Conservation (phyloP, 2,329 filamentous ascomycete species). For the Botrytis sinoallii region DNA sequence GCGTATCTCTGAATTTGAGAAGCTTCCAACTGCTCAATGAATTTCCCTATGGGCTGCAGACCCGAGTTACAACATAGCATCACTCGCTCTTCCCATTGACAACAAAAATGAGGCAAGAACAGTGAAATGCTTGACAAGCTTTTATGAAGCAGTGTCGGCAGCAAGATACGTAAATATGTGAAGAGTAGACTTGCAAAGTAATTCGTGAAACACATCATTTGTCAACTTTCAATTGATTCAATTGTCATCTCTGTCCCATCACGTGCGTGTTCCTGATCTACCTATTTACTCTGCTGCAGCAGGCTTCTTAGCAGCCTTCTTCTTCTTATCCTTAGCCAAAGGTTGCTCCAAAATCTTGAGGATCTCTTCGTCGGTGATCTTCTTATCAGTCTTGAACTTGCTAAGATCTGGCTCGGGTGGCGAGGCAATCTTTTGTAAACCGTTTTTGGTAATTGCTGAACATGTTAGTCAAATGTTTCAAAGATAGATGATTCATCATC, state of each 20-base stretch:
- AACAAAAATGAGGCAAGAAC: conserved; percentile 9
- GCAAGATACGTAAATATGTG: conserved; percentile 22
- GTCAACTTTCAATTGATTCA: not conserved
- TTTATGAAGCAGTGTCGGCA: conserved; percentile 23
- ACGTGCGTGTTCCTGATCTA: conserved; percentile 40
- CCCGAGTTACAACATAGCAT: conserved; percentile 8
- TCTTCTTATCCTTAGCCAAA: conserved; percentile 67
- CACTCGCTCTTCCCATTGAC: not conserved
- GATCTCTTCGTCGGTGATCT: conserved; percentile 94
- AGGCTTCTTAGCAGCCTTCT: conserved; percentile 48
- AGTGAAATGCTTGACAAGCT: conserved; percentile 14
- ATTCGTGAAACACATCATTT: conserved; percentile 1
- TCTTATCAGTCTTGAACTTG: conserved; percentile 93
- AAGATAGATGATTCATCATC: not conserved
- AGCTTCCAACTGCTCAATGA: conserved; percentile 26
- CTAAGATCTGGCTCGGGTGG: conserved; percentile 72
- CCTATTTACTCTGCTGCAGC: conserved; percentile 34
- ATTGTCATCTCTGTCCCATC: conserved; percentile 14
- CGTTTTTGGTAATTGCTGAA: conserved; percentile 94
- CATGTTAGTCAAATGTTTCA: conserved; percentile 31
- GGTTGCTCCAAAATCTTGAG: conserved; percentile 92
- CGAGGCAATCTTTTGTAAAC: conserved; percentile 78
- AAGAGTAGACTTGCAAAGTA: not conserved
- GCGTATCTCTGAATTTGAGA: conserved; percentile 31
- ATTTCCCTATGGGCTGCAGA: conserved; percentile 11